Evolutionary conservation across 2,329 filamentous ascomycete species (phyloP), one percentile per base, ranked within the genome.

Genomic region (Camillea tinctor): DNA sequence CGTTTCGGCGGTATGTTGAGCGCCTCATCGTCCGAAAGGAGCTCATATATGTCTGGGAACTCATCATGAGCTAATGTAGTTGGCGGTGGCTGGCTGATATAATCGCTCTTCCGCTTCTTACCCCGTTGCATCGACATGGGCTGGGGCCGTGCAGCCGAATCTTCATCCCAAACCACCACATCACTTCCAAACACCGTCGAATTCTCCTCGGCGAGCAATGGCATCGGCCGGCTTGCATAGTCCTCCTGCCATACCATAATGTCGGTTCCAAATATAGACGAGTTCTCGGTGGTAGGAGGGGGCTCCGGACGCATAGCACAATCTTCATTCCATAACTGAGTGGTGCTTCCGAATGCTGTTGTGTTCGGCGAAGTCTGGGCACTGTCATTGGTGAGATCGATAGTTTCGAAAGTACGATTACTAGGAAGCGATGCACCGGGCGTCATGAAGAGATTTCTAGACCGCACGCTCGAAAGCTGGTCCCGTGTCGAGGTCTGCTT

Each of bases 31-130:
- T 73, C 70, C 4, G 67, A 66, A 9, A 77, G 64, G 30, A 77
- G 69, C 53, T 84, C 76, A 62, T 81, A 79, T 7, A 87, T 80
- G 62, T 87, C 83, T 0, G 81, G 82, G 52, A 84, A 86, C 19
- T 81, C 78, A 36, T 80, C 79, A 15, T 79, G 71, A 3, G 76
- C 64, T 36, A 54, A 61, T 26, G 54, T 60, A 15, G 64, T 62
- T 8, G 68, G 63, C 4, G 62, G 63, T 60, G 64, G 64, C 23
- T 72, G 76, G 61, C 68, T 76, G 22, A 82, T 79, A 9, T 83
- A 79, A 22, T 72, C 73, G 61, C 81, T 84, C 68, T 85, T 85
- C 62, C 82, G 73, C 70, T 85, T 86, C 70, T 79, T 83, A 19
- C 74, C 74, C 52, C 76, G 75, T 51, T 72, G 78, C 13, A 64